phyloP scores from a whole-genome alignment of 257 asterid genomes.

The Cinchona pubescens region DNA sequence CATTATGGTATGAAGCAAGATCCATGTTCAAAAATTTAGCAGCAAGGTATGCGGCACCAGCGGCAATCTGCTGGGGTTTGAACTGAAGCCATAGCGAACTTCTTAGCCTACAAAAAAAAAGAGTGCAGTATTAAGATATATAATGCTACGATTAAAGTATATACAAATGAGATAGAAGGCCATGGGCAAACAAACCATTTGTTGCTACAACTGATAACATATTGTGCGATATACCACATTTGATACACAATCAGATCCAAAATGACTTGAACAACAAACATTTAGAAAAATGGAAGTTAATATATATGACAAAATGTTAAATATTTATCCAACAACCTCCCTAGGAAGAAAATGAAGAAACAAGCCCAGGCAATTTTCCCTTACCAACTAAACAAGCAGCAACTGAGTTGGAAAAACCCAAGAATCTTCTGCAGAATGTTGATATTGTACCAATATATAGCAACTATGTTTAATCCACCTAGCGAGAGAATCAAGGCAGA shows the following conservation, averaged over 20 bases:
- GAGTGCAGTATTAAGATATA: constrained; percentile 12
- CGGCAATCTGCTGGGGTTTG: constrained; percentile 98
- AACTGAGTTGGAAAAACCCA: constrained; percentile 67
- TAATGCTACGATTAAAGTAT: not conserved
- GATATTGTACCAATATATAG: constrained; percentile 58
- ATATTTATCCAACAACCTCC: constrained; percentile 17
- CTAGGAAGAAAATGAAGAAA: constrained; percentile 36
- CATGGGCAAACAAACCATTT: constrained; percentile 38
- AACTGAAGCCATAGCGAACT: constrained; percentile 98
- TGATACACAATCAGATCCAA: constrained; percentile 24
- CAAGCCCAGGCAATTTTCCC: constrained; percentile 58
- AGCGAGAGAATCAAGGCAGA: constrained; percentile 44
- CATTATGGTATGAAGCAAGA: constrained; percentile 61
- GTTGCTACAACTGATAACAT: constrained; percentile 27
- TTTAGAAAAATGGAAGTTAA: constrained; percentile 5
- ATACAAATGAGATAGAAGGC: constrained; percentile 1
- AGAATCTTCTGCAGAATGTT: constrained; percentile 78
- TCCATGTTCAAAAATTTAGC: constrained; percentile 78
- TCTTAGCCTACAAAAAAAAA: constrained; percentile 63
- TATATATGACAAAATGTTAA: constrained; percentile 5
- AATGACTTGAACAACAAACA: constrained; percentile 19
- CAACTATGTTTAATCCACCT: constrained; percentile 54
- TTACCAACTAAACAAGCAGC: constrained; percentile 92
- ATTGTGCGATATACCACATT: constrained; percentile 27
- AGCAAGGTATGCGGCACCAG: constrained; percentile 98